These are phyloP conservation scores for Aspergillus sclerotiicarbonarius DNA, from an alignment of 495 filamentous ascomycete genomes.

Conservation along the genomic window DNA sequence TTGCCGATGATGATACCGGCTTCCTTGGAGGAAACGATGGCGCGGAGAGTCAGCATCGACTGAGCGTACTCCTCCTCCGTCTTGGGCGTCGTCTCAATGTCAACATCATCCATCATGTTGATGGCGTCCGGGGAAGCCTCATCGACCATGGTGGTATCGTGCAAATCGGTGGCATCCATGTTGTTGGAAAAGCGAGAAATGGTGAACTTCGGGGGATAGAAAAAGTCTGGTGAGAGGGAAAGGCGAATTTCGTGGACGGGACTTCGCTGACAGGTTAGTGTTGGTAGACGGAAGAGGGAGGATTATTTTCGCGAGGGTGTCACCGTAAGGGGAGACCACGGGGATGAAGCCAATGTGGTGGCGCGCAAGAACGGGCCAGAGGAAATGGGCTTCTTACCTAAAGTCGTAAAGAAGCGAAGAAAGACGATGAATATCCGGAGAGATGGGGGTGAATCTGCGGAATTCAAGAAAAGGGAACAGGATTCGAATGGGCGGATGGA, in stretches of 20 bases:
- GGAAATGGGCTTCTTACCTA: background rate
- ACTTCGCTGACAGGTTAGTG: conserved; percentile 1
- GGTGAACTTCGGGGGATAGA: background rate
- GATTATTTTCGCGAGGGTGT: conserved; percentile 5
- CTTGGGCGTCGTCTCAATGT: conserved; percentile 69
- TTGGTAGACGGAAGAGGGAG: background rate
- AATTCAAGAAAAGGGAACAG: conserved; percentile 7
- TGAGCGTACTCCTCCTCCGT: conserved; percentile 96
- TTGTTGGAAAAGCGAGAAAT: conserved; percentile 16
- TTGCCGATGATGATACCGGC: conserved; percentile 98
- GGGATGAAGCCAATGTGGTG: conserved; percentile 13
- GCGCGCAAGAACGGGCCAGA: background rate
- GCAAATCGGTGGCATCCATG: conserved; percentile 50
- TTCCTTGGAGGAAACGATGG: conserved; percentile 97
- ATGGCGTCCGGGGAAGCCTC: conserved; percentile 50
- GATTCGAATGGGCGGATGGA: background rate
- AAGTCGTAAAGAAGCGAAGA: background rate
- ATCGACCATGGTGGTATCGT: conserved; percentile 41
- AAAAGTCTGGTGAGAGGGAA: background rate
- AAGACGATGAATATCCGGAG: background rate
- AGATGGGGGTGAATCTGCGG: conserved; percentile 3
- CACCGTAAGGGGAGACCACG: conserved; percentile 5
- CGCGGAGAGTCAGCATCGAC: conserved; percentile 86
- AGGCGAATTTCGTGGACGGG: background rate
- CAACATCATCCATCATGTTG: conserved; percentile 55